These are phyloP conservation scores for Fusarium sp. DNA, from an alignment of 2,329 filamentous ascomycete species.

Conservation along the genomic window DNA sequence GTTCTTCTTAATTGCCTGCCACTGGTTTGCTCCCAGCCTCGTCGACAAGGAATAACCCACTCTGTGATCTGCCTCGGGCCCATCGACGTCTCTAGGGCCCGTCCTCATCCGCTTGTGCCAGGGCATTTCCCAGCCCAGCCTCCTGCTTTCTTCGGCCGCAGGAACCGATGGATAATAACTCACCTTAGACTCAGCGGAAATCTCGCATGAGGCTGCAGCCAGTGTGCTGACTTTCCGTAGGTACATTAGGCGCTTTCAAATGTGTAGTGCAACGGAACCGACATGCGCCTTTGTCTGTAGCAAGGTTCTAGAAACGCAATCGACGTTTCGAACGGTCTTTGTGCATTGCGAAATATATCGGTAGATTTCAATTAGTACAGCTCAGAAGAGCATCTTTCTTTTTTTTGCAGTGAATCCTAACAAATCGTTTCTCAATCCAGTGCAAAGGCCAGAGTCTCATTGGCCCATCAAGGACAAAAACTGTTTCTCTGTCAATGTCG, in stretches of 20 bases:
- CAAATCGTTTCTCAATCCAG: neutral
- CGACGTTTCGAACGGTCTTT: constrained; percentile 9
- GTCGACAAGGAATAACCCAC: constrained; percentile 26
- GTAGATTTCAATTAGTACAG: constrained; percentile 1
- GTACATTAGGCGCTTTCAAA: constrained; percentile 28
- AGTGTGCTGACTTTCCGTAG: constrained; percentile 25
- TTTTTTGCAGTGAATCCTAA: neutral
- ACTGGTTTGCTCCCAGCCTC: constrained; percentile 24
- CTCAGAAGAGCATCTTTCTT: neutral
- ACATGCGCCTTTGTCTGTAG: constrained; percentile 23
- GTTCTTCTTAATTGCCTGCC: constrained; percentile 8
- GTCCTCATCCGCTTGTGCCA: neutral
- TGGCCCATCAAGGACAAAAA: neutral
- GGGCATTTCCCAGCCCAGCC: constrained; percentile 23
- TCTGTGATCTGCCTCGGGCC: constrained; percentile 14
- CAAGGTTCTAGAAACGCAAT: constrained; percentile 34
- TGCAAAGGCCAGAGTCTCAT: neutral
- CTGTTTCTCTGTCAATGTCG: neutral
- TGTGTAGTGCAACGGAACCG: constrained; percentile 31
- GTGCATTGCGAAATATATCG: constrained; percentile 22
- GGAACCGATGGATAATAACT: constrained; percentile 34
- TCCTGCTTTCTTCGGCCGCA: constrained; percentile 26
- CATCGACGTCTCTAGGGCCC: constrained; percentile 10
- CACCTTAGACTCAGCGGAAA: constrained; percentile 42
- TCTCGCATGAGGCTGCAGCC: constrained; percentile 47